Base-by-base conservation (phyloP, 495 filamentous ascomycete genomes). In the Filosporella fistucella region DNA sequence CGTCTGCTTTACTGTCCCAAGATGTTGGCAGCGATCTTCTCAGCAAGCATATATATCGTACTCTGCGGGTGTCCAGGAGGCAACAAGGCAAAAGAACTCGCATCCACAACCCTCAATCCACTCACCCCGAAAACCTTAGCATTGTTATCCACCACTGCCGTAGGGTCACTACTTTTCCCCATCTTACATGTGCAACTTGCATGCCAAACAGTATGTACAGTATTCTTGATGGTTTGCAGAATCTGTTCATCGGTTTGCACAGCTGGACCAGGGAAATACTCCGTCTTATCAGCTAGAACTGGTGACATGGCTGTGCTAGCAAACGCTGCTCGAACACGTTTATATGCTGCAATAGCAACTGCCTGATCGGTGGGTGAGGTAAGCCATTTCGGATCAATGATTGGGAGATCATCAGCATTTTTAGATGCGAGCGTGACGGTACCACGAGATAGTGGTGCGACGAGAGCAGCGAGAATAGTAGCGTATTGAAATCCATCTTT, bases 1-100 rank as follows among this genome's bases (percentile, higher is more conserved):
- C n/a, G n/a, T n/a, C n/a, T n/a, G n/a, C n/a, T n/a, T n/a, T n/a
- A n/a, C n/a, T n/a, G n/a, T 36, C 7, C 35, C 35, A 38, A 38
- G 17, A 82, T 79, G 44, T 73, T 63, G 10, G 67, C 63, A 0
- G 76, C 75, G 55, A 84, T 79, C 63, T 82, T 82, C 64, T 82
- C 78, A 6, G 78, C 80, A 3, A 84, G 61, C 64, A 71, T 72
- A 59, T 33, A 82, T 43, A 76, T 63, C 7, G 67, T 70, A 1
- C 70, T 21, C 22, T 25, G 24, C 10, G 77, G 80, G 59, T 81
- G 76, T 0, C 77, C 78, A 0, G 80, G 78, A 1, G 69, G 68
- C 21, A 80, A 52, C 14, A 84, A 58, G 0, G 81, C 73, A 48
- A 84, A 78, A 17, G 72, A 59, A 30, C 69, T 71, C 7, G 75